Evolutionary conservation across 306 rosid species (phyloP).

Genomic region (Carpinus fangiana): DNA sequence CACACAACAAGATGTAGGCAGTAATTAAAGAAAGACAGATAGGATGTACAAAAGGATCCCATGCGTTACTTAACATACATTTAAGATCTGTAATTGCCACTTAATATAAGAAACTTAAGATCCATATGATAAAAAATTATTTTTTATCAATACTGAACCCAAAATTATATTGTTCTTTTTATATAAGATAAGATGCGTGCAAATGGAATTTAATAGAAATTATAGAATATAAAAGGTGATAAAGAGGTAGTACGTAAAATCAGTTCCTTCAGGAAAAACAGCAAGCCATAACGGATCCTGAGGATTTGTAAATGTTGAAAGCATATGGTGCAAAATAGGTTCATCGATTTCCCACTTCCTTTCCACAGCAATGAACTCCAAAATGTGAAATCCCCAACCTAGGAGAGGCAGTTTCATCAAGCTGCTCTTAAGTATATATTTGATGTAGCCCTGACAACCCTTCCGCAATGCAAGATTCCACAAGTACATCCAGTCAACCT

Average conservation of each 20-base stretch:
- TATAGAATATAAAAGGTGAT: constrained; percentile 10
- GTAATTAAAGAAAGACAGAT: neutral
- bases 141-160: constrained; percentile 5
- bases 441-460: constrained; percentile 75
- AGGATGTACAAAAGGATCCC: neutral
- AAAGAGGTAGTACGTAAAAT: constrained; percentile 63
- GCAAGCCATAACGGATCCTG: constrained; percentile 86
- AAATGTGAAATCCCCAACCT: constrained; percentile 94
- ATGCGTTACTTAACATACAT: neutral
- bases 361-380: constrained; percentile 92
- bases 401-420: constrained; percentile 89
- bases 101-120: constrained; percentile 22
- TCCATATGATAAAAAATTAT: constrained; percentile 15
- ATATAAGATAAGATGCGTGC: constrained; percentile 6
- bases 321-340: constrained; percentile 46
- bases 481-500: constrained; percentile 99
- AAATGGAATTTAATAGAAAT: constrained; percentile 11
- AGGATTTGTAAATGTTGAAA: constrained; percentile 61
- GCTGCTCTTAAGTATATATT: constrained; percentile 89
- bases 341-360: constrained; percentile 95
- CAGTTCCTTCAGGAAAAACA: constrained; percentile 97
- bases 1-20: neutral
- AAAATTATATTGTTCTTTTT: neutral
- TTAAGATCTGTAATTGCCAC: neutral
- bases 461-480: constrained; percentile 92